phyloP scores from a whole-genome alignment of 495 filamentous ascomycete genomes.

The Acidomyces sp. region DNA sequence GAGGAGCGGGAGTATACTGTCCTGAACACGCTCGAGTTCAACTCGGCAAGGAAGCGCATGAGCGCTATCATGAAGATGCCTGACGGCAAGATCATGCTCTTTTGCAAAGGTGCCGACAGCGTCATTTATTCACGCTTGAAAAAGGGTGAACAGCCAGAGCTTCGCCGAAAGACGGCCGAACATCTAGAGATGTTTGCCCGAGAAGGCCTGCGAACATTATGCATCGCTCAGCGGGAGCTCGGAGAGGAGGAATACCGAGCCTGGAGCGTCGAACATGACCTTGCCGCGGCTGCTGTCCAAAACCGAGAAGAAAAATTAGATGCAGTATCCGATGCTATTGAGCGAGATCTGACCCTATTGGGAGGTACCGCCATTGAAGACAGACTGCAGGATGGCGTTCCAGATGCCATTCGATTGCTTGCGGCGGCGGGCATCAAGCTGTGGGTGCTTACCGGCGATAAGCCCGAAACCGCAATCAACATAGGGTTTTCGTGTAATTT shows the following conservation, averaged over 20 bases:
- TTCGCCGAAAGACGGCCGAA: conserved; percentile 71
- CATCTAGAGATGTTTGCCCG: conserved; percentile 94
- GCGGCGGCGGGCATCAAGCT: conserved; percentile 94
- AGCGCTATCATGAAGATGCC: conserved; percentile 96
- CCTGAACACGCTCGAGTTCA: conserved; percentile 94
- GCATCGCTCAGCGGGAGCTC: conserved; percentile 77
- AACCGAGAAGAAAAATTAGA: conserved; percentile 93
- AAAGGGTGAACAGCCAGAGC: conserved; percentile 70
- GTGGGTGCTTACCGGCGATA: conserved; percentile 99
- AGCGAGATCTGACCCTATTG: conserved; percentile 75
- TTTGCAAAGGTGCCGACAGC: conserved; percentile 96
- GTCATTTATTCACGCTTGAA: conserved; percentile 90
- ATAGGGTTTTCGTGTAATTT: conserved; percentile 99
- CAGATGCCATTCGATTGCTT: conserved; percentile 87
- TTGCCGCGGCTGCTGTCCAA: conserved; percentile 70
- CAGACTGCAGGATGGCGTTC: conserved; percentile 91
- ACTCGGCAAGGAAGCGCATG: conserved; percentile 94
- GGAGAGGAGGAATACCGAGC: conserved; percentile 72
- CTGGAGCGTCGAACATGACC: conserved; percentile 78
- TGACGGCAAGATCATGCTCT: conserved; percentile 77
- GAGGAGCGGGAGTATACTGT: conserved; percentile 72
- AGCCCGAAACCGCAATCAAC: conserved; percentile 98
- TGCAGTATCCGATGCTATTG: conserved; percentile 74
- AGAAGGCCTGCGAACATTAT: conserved; percentile 89
- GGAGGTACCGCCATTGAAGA: conserved; percentile 98